Conservation (phyloP, 1,284 basidiomycete species). For the Trametes sp. region DNA sequence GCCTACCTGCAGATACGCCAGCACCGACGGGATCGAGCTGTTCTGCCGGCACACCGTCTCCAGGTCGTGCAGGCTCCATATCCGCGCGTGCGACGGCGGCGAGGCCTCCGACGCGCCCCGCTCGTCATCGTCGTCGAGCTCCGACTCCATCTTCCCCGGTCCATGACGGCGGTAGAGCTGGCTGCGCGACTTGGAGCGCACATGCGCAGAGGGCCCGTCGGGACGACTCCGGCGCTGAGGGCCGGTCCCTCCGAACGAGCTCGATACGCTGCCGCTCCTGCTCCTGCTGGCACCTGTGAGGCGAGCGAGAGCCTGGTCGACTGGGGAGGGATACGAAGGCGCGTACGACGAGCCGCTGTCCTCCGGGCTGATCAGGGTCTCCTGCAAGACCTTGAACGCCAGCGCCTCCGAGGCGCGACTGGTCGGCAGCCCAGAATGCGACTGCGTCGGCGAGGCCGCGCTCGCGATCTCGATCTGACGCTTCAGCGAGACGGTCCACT, state of each 20-base stretch:
- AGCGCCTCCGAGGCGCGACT: slow-evolving; percentile 71
- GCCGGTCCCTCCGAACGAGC: slow-evolving; percentile 15
- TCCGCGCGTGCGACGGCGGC: slow-evolving; percentile 48
- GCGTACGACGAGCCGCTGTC: slow-evolving; percentile 23
- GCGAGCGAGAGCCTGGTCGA: slow-evolving; percentile 40
- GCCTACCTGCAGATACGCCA: slow-evolving; percentile 51
- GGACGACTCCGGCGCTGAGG: slow-evolving; percentile 25
- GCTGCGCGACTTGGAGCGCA: slow-evolving; percentile 75
- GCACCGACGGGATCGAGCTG: slow-evolving; percentile 67
- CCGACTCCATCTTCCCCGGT: slow-evolving; percentile 65
- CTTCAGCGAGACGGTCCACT: slow-evolving; percentile 78
- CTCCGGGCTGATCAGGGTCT: slow-evolving; percentile 69
- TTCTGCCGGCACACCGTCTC: slow-evolving; percentile 76
- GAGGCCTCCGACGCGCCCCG: slow-evolving; percentile 35
- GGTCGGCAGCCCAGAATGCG: slow-evolving; percentile 43
- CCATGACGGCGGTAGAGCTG: slow-evolving; percentile 68
- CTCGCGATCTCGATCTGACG: slow-evolving; percentile 67
- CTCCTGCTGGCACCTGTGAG: slow-evolving; percentile 32
- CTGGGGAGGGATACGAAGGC: slow-evolving; percentile 30
- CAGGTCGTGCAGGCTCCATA: slow-evolving; percentile 74
- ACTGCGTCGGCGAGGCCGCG: slow-evolving; percentile 44
- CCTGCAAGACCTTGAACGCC: slow-evolving; percentile 84
- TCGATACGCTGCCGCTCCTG: slow-evolving; percentile 30
- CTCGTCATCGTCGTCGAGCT: slow-evolving; percentile 46
- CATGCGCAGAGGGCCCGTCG: slow-evolving; percentile 47